These are phyloP conservation scores for Rhodamnia rubescens DNA, from an alignment of 345 rosid species.

Conservation along the genomic window DNA sequence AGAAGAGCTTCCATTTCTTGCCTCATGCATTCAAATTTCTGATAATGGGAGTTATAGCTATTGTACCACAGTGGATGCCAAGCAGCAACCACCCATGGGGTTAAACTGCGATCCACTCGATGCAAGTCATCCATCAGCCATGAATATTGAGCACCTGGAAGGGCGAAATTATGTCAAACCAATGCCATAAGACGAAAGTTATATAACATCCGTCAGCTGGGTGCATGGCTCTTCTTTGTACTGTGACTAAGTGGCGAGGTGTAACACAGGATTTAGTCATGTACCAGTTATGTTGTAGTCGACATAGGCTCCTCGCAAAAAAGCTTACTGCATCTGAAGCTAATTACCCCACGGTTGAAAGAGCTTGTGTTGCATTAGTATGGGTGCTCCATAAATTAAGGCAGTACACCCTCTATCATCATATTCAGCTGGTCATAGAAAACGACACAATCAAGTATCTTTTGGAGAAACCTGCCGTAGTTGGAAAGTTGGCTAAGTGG, in stretches of 20 bases:
- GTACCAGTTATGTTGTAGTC: conserved; percentile 61
- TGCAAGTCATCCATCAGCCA: conserved; percentile 69
- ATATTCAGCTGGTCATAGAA: no score
- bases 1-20: conserved; percentile 78
- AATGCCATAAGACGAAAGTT: neutral
- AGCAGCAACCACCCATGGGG: conserved; percentile 81
- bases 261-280: neutral
- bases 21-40: conserved; percentile 94
- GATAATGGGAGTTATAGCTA: conserved; percentile 75
- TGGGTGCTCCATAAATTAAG: no score
- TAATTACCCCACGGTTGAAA: no score
- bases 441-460: no score
- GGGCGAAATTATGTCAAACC: neutral
- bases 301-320: conserved; percentile 83
- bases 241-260: neutral
- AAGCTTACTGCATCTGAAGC: no score
- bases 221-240: neutral
- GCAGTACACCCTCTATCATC: no score
- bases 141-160: conserved; percentile 50
- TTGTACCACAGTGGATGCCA: conserved; percentile 92
- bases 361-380: no score
- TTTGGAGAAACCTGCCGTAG: no score
- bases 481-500: no score
- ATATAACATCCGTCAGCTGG: neutral
- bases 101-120: conserved; percentile 35